Conservation (phyloP, 73 alveolate genomes). For the Symbiodinium pilosum region DNA sequence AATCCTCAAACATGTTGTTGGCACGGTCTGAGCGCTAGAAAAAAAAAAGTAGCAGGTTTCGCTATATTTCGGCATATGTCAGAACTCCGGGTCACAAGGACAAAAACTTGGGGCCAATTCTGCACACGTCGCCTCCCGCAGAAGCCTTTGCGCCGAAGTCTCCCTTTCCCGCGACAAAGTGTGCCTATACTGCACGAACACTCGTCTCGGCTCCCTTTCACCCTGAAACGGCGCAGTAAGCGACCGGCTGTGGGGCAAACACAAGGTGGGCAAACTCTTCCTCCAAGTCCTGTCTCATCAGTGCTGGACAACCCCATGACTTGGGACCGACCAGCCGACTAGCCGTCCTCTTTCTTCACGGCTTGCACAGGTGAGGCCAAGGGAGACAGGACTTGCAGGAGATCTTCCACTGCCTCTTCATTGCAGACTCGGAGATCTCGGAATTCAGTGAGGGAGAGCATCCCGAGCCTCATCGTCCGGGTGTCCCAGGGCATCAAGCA, state of each 20-base stretch:
- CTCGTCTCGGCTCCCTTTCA: too few species aligned
- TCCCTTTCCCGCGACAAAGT: constrained; percentile 4
- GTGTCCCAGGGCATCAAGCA: constrained; percentile 70
- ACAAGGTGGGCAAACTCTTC: constrained; percentile 77
- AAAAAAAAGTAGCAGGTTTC: too few species aligned
- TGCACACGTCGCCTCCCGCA: constrained; percentile 66
- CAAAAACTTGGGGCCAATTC: too few species aligned
- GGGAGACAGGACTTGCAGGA: constrained; percentile 66
- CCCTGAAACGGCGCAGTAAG: too few species aligned
- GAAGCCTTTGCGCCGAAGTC: constrained; percentile 51
- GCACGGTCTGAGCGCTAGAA: too few species aligned
- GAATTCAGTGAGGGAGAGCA: neutral
- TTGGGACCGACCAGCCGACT: too few species aligned
- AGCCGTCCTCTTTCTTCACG: constrained; percentile 67
- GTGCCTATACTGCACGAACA: neutral
- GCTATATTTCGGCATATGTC: too few species aligned
- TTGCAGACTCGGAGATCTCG: neutral
- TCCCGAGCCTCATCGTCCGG: constrained; percentile 50
- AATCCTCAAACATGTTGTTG: too few species aligned
- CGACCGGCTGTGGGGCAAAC: constrained; percentile 33
- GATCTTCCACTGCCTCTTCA: constrained; percentile 32
- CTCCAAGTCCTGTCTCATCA: constrained; percentile 24
- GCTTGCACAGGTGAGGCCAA: constrained; percentile 43
- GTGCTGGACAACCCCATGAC: too few species aligned
- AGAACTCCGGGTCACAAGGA: too few species aligned